Base-by-base conservation (phyloP, 2,329 filamentous ascomycete genomes). In the Hypoxylon sp. region DNA sequence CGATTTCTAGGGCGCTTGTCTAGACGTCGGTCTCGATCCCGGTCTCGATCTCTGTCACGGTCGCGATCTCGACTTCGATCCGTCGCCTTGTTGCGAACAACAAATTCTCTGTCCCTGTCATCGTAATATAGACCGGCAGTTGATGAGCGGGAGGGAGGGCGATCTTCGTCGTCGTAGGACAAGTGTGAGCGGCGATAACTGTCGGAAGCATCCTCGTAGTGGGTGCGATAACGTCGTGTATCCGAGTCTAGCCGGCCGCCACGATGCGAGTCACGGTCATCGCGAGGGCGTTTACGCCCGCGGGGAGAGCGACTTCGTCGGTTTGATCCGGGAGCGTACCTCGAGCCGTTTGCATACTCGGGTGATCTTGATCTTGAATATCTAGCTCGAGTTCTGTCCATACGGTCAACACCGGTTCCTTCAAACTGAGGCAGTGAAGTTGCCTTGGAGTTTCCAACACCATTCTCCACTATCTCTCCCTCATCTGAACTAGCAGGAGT, bases 351-450 rank as follows among this genome's bases (percentile, higher is more conserved):
- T 26, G 55, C 63, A 61, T 73, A 67, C 32, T 81, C 80, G 63
- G 82, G 82, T 58, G 83, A 84, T 68, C 73, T 75, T 62, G 73
- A 75, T 68, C 75, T 70, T 68, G 82, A 81, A 64, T 75, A 69
- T 79, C 78, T 82, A 71, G 74, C 78, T 75, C 81, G 84, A 76
- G 75, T 81, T 92, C 91, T 96, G 89, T 88, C 83, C 81, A 80
- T 85, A 84, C 88, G 89, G 90, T 96, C 89, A 96, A 96, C 87
- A 83, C 82, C 86, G 83, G 78, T 86, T 87, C 85, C 82, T 82
- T 86, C 84, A 81, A 82, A 76, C 74, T 81, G 81, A 80, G 81
- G 79, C 81, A 86, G 84, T 86, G 88, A 87, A 90, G 88, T 89
- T 94, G 90, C 90, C 90, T 94, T 94, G 73, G 75, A 75, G 67